A percentile compares a stretch with the other conserved stretches of the same genome.
Conservation (phyloP, 2,329 filamentous ascomycete genomes). For the Exophiala mesophila region DNA sequence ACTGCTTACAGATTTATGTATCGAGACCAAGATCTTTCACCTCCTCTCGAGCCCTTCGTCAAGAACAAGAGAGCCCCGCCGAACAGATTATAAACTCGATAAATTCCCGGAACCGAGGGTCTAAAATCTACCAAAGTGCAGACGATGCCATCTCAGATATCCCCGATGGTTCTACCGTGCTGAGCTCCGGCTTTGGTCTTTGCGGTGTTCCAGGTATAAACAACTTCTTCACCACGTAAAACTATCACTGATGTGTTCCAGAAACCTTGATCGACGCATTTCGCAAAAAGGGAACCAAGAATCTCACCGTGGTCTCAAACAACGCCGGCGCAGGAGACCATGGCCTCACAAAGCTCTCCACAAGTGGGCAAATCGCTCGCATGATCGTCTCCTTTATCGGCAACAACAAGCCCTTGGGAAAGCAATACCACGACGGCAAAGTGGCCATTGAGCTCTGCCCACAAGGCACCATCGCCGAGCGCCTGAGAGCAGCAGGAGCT, state of each 20-base stretch:
- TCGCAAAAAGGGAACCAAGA: constrained; percentile 51
- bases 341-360: constrained; percentile 65
- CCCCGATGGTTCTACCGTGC: constrained; percentile 62
- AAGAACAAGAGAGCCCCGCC: neutral
- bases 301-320: constrained; percentile 72
- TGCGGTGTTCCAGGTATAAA: constrained; percentile 64
- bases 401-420: constrained; percentile 81
- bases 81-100: neutral
- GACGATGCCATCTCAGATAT: constrained; percentile 67
- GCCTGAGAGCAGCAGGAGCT: constrained; percentile 79
- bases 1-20: neutral
- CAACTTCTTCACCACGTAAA: neutral
- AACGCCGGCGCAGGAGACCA: constrained; percentile 68
- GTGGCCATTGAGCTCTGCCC: constrained; percentile 88
- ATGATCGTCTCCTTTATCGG: constrained; percentile 73
- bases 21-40: neutral
- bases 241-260: constrained; percentile 20
- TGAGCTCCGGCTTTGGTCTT: constrained; percentile 78
- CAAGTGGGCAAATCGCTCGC: constrained; percentile 64
- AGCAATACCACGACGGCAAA: constrained; percentile 81
- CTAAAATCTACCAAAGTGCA: constrained; percentile 43
- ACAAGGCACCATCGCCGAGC: constrained; percentile 85
- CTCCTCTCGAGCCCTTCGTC: neutral
- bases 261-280: constrained; percentile 70
- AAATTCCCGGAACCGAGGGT: constrained; percentile 16